Evolutionary conservation across 306 rosid species (phyloP), one percentile per base, ranked within the genome.

Genomic region (Chamaecrista fasciculata): DNA sequence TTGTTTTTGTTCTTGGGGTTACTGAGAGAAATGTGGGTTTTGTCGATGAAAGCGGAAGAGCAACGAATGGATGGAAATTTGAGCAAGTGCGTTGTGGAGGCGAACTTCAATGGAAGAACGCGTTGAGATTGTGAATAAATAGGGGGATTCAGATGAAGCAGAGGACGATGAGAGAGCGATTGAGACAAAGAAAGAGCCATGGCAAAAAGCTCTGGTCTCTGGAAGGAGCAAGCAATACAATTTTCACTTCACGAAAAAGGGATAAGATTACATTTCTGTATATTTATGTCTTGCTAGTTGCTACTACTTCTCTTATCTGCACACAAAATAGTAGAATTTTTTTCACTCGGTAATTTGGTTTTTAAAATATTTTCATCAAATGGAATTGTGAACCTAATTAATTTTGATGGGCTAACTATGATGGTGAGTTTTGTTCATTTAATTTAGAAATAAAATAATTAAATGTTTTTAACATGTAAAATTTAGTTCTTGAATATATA

Each of bases 1-100:
- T 87, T 79, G 60, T 90, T 90, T 89, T 96, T 82, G 67, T 82
- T 83, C 84, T 89, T 84, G 84, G 90, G 86, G 69, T 96, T 86
- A 75, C 67, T 79, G 42, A 86, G 85, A 40, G 67, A 65, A 61
- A 66, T 31, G 60, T 50, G 67, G 58, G 52, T 16, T 55, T 80
- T 76, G 28, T 72, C 44, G 63, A 56, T 76, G 57, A 82, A 71
- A 4, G 52, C 51, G 7, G 81, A 67, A 8, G 80, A 85, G 79
- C 87, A 87, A n/a, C 81, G 91, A 56, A 84, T 58, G 8, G 44
- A 67, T 14, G 46, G 57, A 44, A 72, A 61, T 62, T 70, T 73
- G 1, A 46, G 73, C 37, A 67, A 77, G 29, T 2, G 18, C n/a
- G 26, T 28, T 44, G 28, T 1, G 52, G 25, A 11, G 40, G 36